Evolutionary conservation across 306 rosid species (phyloP), one percentile per base, ranked within the genome.

Genomic region (Lathyrus tuberosus): DNA sequence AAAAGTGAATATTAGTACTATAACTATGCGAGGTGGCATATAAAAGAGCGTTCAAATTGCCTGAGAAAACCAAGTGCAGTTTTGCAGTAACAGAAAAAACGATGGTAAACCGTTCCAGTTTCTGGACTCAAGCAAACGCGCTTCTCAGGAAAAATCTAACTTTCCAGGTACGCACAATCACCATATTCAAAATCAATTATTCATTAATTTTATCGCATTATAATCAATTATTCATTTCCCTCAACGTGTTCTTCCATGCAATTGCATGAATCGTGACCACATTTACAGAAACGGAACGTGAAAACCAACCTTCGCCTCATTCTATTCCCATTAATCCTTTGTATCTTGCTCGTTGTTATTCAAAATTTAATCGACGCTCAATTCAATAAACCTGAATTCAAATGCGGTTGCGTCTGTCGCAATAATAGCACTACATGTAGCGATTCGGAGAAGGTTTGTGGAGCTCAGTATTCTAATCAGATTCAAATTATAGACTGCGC

Each of bases 41-140:
- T 11, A 11, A 42, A 12, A 5, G 20, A 47, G 20, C 10, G 9
- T n/a, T 47, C 24, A 18, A 18, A 17, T 51, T 51, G 14, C 1
- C 30, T 16, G 28, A 49, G 26, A 17, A 49, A 17, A 18, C 14
- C 5, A 49, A 51, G 40, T 35, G 40, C 40, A 35, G 1, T 35
- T 35, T 35, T 6, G 8, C 40, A 35, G 40, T 6, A 6, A 33
- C 38, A 6, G 38, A 33, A 35, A 35, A 51, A 51, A 3, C 26
- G 0, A 51, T 51, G 57, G 57, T 18, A 8, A 18, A 18, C 9
- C 28, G 4, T 51, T 51, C 57, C 30, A 51, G 57, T 26, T 92
- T 86, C 86, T 84, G 86, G 83, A 80, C 87, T 58, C 98, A 88
- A 46, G 88, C 95, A 11, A 83, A 92, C 68, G 98, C 98, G 67